Evolutionary conservation across 78 protist species (phyloP), one percentile per base, ranked within the genome.

Genomic region (Diacronema lutheri): DNA sequence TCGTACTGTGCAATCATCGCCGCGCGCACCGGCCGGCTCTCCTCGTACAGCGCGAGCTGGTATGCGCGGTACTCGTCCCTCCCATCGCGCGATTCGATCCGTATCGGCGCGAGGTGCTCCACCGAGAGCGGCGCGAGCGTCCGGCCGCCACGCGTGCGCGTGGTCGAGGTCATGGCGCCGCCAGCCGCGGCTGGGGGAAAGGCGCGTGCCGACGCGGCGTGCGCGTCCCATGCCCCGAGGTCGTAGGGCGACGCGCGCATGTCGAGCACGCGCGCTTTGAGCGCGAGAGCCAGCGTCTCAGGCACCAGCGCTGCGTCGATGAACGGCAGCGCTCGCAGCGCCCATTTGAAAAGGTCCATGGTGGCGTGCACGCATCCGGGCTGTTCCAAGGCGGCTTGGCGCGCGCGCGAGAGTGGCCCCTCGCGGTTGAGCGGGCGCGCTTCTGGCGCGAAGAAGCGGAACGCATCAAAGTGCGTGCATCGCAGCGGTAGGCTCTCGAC

Each of bases 321-420:
- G 31, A 11, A 81, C 20, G 85, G 85, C 72, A 14, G 37, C 7
- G 60, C 69, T 33, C 21, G 1, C 14, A 81, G 33, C 26, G 40
- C 25, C 60, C 21, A 44, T 19, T 44, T 37, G 73, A 81, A 50
- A 4, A 81, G 85, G 66, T 81, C 85, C 85, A 81, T 81, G 56
- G 21, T 0, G 16, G 85, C 85, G 55, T 81, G 85, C 58, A 81
- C 58, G 71, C 85, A 81, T 9, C 73, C 85, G 76, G 76, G 76
- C 76, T 68, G 76, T 55, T 68, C 76, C 29, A 38, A 31, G 40
- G 7, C 40, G 19, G 35, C n/a, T 55, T 68, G 76, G 23, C 10
- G 13, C n/a, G 25, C 16, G 37, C 76, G 41, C 41, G 29, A 0
- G 25, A 26, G 76, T 55, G 16, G 6, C n/a, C 35, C 35, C 37